phyloP scores from a whole-genome alignment of 2,329 filamentous ascomycete species.

The Helicocarpus griseus region DNA sequence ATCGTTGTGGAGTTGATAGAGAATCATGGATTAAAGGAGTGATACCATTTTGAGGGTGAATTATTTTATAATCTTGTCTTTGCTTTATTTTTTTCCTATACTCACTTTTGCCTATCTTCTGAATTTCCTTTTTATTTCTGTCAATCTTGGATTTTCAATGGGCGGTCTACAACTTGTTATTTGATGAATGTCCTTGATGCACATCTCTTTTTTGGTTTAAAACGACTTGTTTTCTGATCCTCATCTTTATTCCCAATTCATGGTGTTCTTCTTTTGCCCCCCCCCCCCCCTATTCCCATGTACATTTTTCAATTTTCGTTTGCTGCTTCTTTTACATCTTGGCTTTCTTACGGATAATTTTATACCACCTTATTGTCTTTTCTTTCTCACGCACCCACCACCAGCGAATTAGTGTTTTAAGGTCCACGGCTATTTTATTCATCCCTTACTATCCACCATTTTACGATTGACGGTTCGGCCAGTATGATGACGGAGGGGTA shows the following conservation, averaged over 20 bases:
- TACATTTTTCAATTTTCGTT: not conserved
- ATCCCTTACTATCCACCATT: too few species aligned
- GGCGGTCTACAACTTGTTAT: not conserved
- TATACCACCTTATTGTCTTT: not conserved
- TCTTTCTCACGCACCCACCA: not conserved
- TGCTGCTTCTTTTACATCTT: too few species aligned
- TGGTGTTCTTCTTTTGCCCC: not conserved
- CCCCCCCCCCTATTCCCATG: not conserved
- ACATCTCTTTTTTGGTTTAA: not conserved
- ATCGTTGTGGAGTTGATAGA: constrained; percentile 86
- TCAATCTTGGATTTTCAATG: constrained; percentile 1
- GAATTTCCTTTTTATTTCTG: not conserved
- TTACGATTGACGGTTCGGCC: not conserved
- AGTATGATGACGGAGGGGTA: not conserved
- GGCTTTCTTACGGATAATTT: not conserved
- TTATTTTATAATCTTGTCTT: not conserved
- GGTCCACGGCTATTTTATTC: not conserved
- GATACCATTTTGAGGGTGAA: not conserved
- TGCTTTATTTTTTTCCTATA: not conserved
- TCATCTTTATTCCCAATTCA: not conserved
- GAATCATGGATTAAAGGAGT: constrained; percentile 69
- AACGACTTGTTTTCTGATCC: not conserved
- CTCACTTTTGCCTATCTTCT: not conserved
- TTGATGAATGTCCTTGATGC: too few species aligned
- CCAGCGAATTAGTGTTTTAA: not conserved